A percentile compares a stretch with the other conserved stretches of the same genome.
Evolutionary conservation across 306 rosid genomes (phyloP).

Genomic region (Heteromeles arbutifolia): DNA sequence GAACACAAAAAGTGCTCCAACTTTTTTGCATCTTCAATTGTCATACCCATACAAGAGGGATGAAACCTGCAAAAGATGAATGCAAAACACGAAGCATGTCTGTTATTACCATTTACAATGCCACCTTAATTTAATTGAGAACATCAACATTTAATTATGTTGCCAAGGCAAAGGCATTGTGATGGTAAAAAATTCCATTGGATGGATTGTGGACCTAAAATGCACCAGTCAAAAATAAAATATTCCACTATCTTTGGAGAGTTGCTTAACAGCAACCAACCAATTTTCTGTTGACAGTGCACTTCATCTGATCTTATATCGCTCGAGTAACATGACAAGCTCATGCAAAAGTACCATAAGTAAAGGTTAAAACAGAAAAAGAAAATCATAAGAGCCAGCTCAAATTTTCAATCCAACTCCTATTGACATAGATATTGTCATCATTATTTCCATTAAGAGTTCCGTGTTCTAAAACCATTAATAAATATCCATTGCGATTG

Average conservation of each 20-base stretch:
- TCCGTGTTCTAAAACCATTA: not conserved
- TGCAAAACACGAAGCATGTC: constrained; percentile 4
- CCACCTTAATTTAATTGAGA: not conserved
- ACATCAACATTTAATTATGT: not conserved
- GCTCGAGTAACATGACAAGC: not conserved
- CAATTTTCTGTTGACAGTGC: not conserved
- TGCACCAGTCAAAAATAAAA: not conserved
- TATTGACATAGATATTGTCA: not conserved
- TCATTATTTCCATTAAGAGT: not conserved
- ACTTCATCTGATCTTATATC: not conserved
- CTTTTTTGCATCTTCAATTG: constrained; percentile 60
- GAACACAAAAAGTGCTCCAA: constrained; percentile 54
- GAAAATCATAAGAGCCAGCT: not conserved
- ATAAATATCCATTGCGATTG: not conserved
- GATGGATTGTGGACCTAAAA: not conserved
- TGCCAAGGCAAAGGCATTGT: not conserved
- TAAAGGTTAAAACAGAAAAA: not conserved
- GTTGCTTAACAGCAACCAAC: not conserved
- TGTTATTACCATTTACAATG: not conserved
- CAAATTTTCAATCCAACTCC: not conserved
- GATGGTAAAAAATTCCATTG: not conserved
- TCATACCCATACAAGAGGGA: constrained; percentile 66
- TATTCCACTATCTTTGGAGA: not conserved
- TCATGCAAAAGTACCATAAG: not conserved
- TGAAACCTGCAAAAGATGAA: constrained; percentile 43